Evolutionary conservation across 768 basidiomycete genomes (phyloP).

Genomic region (Rossbeevera mucosa): DNA sequence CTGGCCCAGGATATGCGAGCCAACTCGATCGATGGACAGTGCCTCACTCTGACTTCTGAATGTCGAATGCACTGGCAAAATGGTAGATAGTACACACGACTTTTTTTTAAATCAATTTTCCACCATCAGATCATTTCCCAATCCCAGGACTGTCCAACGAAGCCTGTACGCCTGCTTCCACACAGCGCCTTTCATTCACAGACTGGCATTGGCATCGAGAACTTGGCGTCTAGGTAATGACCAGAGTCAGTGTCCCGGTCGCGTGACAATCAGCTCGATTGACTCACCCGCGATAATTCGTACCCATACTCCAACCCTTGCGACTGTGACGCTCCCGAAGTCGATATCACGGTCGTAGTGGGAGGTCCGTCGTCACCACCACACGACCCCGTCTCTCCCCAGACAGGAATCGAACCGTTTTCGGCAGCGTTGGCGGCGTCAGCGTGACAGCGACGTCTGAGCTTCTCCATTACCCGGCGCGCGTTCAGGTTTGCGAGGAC

Average conservation of each 20-base stretch:
- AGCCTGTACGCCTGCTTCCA: constrained; percentile 13
- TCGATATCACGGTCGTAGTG: not conserved
- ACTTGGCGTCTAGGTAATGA: not conserved
- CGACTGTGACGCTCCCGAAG: not conserved
- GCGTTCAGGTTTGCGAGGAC: constrained; percentile 32
- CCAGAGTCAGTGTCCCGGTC: no score
- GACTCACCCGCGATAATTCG: constrained; percentile 5
- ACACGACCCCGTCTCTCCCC: constrained; percentile 1
- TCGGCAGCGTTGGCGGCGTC: not conserved
- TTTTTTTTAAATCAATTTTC: not conserved
- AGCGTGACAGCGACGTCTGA: constrained; percentile 3
- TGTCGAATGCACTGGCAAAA: not conserved
- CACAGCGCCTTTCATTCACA: no score
- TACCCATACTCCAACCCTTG: not conserved
- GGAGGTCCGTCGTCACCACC: not conserved
- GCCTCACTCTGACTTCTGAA: not conserved
- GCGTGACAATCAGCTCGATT: not conserved
- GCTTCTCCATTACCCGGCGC: constrained; percentile 15
- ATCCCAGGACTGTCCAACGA: not conserved
- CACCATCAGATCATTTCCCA: not conserved
- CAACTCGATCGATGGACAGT: not conserved
- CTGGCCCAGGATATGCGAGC: not conserved
- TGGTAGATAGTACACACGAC: not conserved
- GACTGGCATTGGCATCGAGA: constrained; percentile 5
- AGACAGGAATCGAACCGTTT: constrained; percentile 3